Evolutionary conservation across 1,284 basidiomycete genomes (phyloP).

Genomic region (Athelia sp.): DNA sequence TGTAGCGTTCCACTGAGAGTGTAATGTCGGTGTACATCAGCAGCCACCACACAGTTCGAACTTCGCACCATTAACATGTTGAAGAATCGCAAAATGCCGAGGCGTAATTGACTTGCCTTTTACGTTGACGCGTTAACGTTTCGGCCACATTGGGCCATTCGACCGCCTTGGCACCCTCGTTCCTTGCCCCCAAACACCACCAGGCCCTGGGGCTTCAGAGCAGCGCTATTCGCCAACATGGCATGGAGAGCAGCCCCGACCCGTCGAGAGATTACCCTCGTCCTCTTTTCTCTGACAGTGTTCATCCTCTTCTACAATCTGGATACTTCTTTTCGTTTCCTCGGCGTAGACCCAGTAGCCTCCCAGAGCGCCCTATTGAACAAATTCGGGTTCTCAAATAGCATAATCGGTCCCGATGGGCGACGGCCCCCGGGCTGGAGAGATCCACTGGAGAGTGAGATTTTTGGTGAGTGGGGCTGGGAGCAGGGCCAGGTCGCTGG

Average conservation of each 20-base stretch:
- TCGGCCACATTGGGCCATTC: no score
- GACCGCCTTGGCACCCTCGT: no score
- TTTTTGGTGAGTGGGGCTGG: slow-evolving; percentile 66
- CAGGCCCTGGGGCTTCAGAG: no score
- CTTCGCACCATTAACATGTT: no score
- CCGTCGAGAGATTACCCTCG: slow-evolving; percentile 58
- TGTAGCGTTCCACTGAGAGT: no score
- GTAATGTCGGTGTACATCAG: no score
- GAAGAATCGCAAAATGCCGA: no score
- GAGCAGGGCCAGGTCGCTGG: slow-evolving; percentile 51
- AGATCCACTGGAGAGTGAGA: slow-evolving; percentile 50
- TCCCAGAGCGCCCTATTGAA: slow-evolving; percentile 32
- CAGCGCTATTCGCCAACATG: slow-evolving; percentile 23
- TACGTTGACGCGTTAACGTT: no score
- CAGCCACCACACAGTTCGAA: no score
- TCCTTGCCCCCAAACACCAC: no score
- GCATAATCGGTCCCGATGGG: slow-evolving; percentile 39
- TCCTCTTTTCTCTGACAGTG: slow-evolving; percentile 52
- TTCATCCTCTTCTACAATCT: slow-evolving; percentile 68
- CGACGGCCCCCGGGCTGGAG: slow-evolving; percentile 41
- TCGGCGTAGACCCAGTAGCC: slow-evolving; percentile 36
- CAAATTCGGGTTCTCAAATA: slow-evolving; percentile 33
- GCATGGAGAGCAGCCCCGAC: slow-evolving; percentile 56
- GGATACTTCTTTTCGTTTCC: slow-evolving; percentile 46
- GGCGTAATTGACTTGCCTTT: no score